Conservation (phyloP, 306 rosid species). For the Prunus salicina region DNA sequence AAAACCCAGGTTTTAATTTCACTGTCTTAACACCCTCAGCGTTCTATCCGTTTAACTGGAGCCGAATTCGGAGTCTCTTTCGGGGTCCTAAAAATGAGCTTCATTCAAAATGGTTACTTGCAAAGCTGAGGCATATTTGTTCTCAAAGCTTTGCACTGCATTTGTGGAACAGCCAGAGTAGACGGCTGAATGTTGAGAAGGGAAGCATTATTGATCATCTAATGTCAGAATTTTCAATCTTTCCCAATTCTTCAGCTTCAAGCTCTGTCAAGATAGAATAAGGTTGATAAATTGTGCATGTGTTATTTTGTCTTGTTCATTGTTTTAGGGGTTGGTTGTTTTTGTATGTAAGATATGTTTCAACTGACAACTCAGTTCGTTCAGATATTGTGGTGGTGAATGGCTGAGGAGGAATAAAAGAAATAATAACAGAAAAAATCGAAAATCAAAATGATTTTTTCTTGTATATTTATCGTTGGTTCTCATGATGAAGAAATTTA, state of each 20-base stretch:
- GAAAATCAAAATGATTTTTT: neutral
- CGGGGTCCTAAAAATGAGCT: conserved; percentile 45
- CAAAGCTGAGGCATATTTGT: conserved; percentile 48
- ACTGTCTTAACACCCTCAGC: conserved; percentile 69
- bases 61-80: conserved; percentile 50
- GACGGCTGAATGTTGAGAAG: conserved; percentile 46
- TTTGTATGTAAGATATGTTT: conserved; percentile 12
- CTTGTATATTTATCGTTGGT: neutral
- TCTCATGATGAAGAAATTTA: neutral
- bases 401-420: neutral
- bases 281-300: conserved; percentile 10
- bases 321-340: neutral
- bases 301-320: conserved; percentile 1
- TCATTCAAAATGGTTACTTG: conserved; percentile 55
- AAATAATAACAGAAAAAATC: neutral
- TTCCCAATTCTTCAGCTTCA: conserved; percentile 44
- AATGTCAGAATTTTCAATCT: conserved; percentile 43
- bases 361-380: conserved; percentile 11
- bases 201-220: conserved; percentile 74
- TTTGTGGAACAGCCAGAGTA: conserved; percentile 80
- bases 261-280: conserved; percentile 29
- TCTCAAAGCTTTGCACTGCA: conserved; percentile 66
- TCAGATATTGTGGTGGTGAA: neutral
- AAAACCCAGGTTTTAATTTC: conserved; percentile 42
- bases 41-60: conserved; percentile 90